These are phyloP conservation scores for Leishmania amazonensis DNA, from an alignment of 208 protist species.

Conservation along the genomic window DNA sequence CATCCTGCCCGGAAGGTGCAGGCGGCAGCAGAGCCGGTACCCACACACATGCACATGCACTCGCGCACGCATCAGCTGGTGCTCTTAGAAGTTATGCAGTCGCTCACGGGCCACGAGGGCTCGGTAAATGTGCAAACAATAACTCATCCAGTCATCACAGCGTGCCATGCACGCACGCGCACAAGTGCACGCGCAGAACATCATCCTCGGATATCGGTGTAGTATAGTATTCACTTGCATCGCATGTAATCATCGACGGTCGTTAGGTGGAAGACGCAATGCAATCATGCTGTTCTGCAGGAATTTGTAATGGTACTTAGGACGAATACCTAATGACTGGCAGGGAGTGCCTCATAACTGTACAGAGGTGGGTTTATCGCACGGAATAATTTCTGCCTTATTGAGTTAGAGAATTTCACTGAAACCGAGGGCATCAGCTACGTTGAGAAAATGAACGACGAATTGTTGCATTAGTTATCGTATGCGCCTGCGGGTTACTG, in stretches of 20 bases:
- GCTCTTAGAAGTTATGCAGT: slow-evolving; percentile 9
- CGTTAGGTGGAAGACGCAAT: slow-evolving; percentile 23
- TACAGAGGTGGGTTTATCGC: no score
- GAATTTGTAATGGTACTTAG: no score
- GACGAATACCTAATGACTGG: no score
- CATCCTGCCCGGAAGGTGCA: slow-evolving; percentile 21
- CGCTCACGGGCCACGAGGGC: slow-evolving; percentile 8
- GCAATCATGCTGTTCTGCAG: slow-evolving; percentile 17
- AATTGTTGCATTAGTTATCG: no score
- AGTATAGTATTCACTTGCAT: slow-evolving; percentile 7
- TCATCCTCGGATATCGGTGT: neutral
- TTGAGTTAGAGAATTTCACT: no score
- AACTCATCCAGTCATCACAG: slow-evolving; percentile 25
- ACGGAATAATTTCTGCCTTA: no score
- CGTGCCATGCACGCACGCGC: neutral
- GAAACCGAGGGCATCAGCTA: no score
- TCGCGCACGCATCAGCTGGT: slow-evolving; percentile 5
- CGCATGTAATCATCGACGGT: slow-evolving; percentile 24
- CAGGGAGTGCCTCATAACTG: no score
- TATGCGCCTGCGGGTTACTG: no score
- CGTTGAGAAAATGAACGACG: no score
- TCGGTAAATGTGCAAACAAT: slow-evolving; percentile 24
- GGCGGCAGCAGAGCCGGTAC: neutral
- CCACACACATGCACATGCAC: neutral
- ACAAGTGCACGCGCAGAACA: neutral